Conservation (phyloP, 2,329 filamentous ascomycete genomes). For the Triangularia setosa region DNA sequence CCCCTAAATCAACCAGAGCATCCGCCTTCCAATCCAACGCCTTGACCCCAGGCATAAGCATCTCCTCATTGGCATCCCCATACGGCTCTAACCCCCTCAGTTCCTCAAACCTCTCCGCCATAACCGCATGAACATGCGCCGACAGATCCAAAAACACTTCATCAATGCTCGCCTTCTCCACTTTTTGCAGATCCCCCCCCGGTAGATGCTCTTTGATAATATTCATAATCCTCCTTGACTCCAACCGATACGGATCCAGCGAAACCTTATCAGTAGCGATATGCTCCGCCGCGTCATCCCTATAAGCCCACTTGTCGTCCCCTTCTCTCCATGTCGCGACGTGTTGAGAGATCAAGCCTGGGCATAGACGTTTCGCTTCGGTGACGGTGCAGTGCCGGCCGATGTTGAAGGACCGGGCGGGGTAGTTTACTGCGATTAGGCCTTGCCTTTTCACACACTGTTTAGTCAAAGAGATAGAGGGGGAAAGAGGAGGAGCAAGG, state of each 20-base stretch:
- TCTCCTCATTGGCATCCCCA: constrained; percentile 64
- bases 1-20: constrained; percentile 74
- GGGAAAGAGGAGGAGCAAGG: neutral
- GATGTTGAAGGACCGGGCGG: constrained; percentile 77
- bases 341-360: constrained; percentile 79
- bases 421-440: constrained; percentile 94
- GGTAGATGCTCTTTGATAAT: constrained; percentile 73
- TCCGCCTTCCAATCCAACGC: constrained; percentile 81
- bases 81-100: constrained; percentile 64
- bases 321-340: constrained; percentile 94
- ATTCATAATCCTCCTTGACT: constrained; percentile 78
- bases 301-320: constrained; percentile 87
- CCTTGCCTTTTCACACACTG: constrained; percentile 59
- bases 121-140: constrained; percentile 70
- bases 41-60: constrained; percentile 66
- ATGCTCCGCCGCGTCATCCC: constrained; percentile 71
- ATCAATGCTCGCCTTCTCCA: constrained; percentile 94
- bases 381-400: constrained; percentile 71
- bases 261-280: constrained; percentile 91
- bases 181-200: constrained; percentile 55
- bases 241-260: constrained; percentile 82
- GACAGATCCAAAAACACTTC: constrained; percentile 94
- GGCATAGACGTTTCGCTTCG: constrained; percentile 85
- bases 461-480: constrained; percentile 4
- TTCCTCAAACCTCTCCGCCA: constrained; percentile 77